A percentile compares a stretch with the other conserved stretches of the same genome.
phyloP scores from a whole-genome alignment of 2,329 filamentous ascomycete species.

The Penicillium sp. region DNA sequence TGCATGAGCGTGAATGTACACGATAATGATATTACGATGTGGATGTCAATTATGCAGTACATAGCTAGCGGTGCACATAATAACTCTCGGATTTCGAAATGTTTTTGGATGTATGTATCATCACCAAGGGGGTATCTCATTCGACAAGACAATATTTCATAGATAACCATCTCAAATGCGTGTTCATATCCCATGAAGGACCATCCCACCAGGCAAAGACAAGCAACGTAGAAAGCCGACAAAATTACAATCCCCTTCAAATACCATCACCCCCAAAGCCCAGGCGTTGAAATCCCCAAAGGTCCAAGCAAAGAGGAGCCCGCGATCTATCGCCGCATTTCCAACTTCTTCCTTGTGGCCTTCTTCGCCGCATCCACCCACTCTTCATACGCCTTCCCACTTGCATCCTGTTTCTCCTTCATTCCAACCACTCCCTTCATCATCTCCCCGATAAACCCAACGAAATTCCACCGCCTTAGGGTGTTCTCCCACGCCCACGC shows the following conservation, averaged over 20 bases:
- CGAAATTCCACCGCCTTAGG: slow-evolving; percentile 89
- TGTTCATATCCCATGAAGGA: neutral
- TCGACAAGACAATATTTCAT: slow-evolving; percentile 8
- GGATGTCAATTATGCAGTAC: slow-evolving; percentile 19
- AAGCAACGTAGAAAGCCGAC: neutral
- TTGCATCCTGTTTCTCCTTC: slow-evolving; percentile 70
- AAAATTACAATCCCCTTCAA: neutral
- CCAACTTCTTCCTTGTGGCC: slow-evolving; percentile 47
- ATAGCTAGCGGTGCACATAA: slow-evolving; percentile 17
- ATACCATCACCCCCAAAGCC: neutral
- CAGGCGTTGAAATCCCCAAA: neutral
- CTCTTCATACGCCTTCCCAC: slow-evolving; percentile 66
- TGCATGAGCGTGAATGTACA: neutral
- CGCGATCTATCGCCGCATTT: slow-evolving; percentile 33
- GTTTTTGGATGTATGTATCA: slow-evolving; percentile 10
- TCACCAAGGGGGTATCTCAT: slow-evolving; percentile 25
- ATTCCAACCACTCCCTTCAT: slow-evolving; percentile 79
- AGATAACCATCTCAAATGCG: slow-evolving; percentile 6
- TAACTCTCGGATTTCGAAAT: slow-evolving; percentile 11
- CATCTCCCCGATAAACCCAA: slow-evolving; percentile 89
- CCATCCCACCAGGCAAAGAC: neutral
- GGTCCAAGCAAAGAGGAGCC: neutral
- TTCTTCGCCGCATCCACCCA: slow-evolving; percentile 72
- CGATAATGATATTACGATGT: slow-evolving; percentile 22
- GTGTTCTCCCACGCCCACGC: slow-evolving; percentile 97